phyloP scores from a whole-genome alignment of 441 rosid species.

The Dalechampia spathulata region DNA sequence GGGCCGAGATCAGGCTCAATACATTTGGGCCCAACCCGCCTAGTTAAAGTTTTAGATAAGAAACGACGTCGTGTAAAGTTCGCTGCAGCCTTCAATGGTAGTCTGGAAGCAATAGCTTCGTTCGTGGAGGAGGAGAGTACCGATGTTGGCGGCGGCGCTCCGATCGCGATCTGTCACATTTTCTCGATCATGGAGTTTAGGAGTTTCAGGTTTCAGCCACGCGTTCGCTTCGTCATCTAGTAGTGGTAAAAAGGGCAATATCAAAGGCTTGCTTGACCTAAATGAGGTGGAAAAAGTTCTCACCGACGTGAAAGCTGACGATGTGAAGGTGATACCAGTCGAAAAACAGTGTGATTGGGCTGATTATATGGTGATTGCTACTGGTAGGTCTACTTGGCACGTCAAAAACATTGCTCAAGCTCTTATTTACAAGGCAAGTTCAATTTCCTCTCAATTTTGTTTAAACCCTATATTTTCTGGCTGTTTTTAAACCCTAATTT shows the following conservation, averaged over 20 bases:
- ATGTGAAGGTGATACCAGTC: constrained; percentile 57
- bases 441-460: constrained; percentile 22
- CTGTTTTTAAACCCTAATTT: neutral
- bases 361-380: constrained; percentile 74
- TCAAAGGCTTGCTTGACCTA: constrained; percentile 33
- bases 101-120: too few relatives aligned
- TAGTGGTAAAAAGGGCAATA: constrained; percentile 3
- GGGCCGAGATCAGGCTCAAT: too few relatives aligned
- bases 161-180: constrained; percentile 33
- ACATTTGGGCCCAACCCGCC: too few relatives aligned
- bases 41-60: too few relatives aligned
- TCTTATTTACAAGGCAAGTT: constrained; percentile 38
- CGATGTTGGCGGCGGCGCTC: constrained; percentile 48
- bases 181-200: constrained; percentile 30
- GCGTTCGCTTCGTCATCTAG: constrained; percentile 23
- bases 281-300: constrained; percentile 74
- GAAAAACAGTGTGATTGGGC: constrained; percentile 52
- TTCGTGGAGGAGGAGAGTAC: too few relatives aligned
- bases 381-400: constrained; percentile 90
- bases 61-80: too few relatives aligned
- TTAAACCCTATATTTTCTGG: constrained; percentile 41
- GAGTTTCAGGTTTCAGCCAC: constrained; percentile 19
- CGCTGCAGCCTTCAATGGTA: too few relatives aligned
- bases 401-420: constrained; percentile 48
- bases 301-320: constrained; percentile 69